Evolutionary conservation across 2,329 filamentous ascomycete genomes (phyloP).

Genomic region (Escovopsis sp.): DNA sequence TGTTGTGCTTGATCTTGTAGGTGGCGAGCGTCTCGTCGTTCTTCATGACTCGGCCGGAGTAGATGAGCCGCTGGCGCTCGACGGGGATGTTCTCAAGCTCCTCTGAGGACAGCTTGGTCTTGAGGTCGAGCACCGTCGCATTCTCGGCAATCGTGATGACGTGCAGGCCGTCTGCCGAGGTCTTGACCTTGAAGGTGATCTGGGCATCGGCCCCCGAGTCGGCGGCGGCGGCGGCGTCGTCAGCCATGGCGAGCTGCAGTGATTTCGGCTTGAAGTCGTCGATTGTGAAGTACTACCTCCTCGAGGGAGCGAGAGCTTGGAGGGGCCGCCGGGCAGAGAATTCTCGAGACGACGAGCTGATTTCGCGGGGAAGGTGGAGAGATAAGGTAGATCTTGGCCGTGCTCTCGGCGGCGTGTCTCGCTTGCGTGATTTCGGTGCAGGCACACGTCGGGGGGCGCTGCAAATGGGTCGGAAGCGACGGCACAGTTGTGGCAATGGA

Average conservation of each 20-base stretch:
- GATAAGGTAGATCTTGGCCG: not conserved
- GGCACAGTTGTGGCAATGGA: no score
- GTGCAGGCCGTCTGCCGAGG: conserved; percentile 79
- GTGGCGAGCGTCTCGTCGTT: conserved; percentile 72
- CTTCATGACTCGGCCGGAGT: conserved; percentile 93
- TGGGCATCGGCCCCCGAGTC: conserved; percentile 51
- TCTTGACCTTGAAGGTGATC: conserved; percentile 94
- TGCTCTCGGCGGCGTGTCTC: no score
- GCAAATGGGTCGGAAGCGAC: no score
- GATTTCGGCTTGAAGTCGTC: not conserved
- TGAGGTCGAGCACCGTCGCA: conserved; percentile 71
- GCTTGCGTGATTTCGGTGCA: no score
- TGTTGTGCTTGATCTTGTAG: conserved; percentile 92
- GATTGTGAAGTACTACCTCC: not conserved
- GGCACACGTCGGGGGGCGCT: no score
- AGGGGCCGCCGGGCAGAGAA: not conserved
- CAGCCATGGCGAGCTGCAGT: conserved; percentile 40
- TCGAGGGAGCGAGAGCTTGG: not conserved
- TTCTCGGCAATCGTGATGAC: conserved; percentile 64
- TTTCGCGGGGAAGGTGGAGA: not conserved
- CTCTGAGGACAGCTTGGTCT: conserved; percentile 66
- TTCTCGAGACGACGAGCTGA: no score
- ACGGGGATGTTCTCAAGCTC: conserved; percentile 79
- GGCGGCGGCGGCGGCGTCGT: conserved; percentile 49
- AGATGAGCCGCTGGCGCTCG: conserved; percentile 88